These are phyloP conservation scores for Hebeloma cylindrosporum DNA, from an alignment of 768 basidiomycete species.

Conservation along the genomic window DNA sequence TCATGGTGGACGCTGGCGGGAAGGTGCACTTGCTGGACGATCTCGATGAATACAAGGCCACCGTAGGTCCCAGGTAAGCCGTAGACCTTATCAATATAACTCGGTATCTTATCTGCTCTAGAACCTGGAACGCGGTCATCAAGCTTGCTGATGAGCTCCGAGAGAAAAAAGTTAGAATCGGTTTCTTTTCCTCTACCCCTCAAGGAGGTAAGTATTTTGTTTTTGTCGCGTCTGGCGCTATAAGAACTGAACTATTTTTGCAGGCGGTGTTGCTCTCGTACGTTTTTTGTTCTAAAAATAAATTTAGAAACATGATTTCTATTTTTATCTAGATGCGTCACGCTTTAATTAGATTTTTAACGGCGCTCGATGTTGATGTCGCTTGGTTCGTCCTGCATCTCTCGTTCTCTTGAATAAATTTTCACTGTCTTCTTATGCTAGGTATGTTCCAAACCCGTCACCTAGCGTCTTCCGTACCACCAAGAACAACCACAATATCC, in stretches of 20 bases:
- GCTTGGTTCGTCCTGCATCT: constrained; percentile 64
- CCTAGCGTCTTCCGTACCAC: constrained; percentile 91
- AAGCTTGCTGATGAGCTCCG: constrained; percentile 84
- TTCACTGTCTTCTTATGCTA: constrained; percentile 23
- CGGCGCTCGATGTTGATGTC: constrained; percentile 74
- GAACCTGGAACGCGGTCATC: constrained; percentile 79
- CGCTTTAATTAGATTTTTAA: constrained; percentile 85
- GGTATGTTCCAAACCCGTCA: constrained; percentile 88
- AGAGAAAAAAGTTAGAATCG: constrained; percentile 85
- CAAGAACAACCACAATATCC: constrained; percentile 93
- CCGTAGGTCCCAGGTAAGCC: constrained; percentile 58
- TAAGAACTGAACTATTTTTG: constrained; percentile 18
- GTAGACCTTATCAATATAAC: not conserved
- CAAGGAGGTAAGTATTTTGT: constrained; percentile 68
- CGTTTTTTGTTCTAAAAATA: constrained; percentile 33
- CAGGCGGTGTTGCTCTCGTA: constrained; percentile 92
- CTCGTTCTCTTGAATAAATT: constrained; percentile 12
- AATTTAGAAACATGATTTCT: constrained; percentile 14
- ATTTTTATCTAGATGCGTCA: constrained; percentile 76
- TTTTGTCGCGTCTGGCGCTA: constrained; percentile 10
- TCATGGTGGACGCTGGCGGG: constrained; percentile 83
- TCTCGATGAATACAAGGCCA: constrained; percentile 72
- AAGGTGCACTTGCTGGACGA: constrained; percentile 87
- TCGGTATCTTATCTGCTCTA: constrained; percentile 21
- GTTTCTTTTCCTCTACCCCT: constrained; percentile 94